Evolutionary conservation across 371 early-diverging fungal genomes (phyloP), one percentile per base, ranked within the genome.

Genomic region (Rhizomucor pusillus): DNA sequence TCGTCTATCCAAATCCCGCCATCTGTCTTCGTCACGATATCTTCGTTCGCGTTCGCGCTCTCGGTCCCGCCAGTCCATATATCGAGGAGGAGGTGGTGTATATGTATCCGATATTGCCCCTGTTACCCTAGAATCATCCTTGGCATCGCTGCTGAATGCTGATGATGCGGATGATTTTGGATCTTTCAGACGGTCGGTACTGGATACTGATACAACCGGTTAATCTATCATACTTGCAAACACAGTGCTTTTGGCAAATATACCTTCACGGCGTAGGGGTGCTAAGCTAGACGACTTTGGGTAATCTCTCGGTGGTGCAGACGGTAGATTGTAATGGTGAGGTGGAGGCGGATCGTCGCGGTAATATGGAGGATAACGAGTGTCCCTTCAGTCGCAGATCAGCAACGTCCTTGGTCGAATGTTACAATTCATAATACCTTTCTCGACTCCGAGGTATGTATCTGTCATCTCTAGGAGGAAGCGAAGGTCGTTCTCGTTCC

Each of bases 41-140:
- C 74, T 54, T 45, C 73, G 47, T 1, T 73, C 65, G 48, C 78
- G 54, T n/a, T 75, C 76, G 14, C 79, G 60, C 0, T 75, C 76
- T 51, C 80, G 50, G 1, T 80, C 80, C 45, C 77, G 74, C 69
- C 74, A 73, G 45, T 77, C 77, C 35, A 52, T 54, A 36, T 76
- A 69, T n/a, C 74, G 60, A n/a, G 53, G 41, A 33, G 68, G 39
- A 7, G 59, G 57, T 9, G 55, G 54, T 45, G 66, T 44, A 51
- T 59, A 56, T 34, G 66, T 29, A 40, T 57, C 50, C 45, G 63
- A 18, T n/a, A 58, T 48, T 23, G 37, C 39, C 20, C 50, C 35
- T 53, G 63, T 22, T 51, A 54, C 41, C 57, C 69, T 58, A 29
- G 56, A 44, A 47, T 74, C 62, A 19, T 67, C 60, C 66, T 73